A percentile compares a stretch with the other conserved stretches of the same genome.
Conservation (phyloP, 768 basidiomycete genomes). For the Mycena rebaudengoi region DNA sequence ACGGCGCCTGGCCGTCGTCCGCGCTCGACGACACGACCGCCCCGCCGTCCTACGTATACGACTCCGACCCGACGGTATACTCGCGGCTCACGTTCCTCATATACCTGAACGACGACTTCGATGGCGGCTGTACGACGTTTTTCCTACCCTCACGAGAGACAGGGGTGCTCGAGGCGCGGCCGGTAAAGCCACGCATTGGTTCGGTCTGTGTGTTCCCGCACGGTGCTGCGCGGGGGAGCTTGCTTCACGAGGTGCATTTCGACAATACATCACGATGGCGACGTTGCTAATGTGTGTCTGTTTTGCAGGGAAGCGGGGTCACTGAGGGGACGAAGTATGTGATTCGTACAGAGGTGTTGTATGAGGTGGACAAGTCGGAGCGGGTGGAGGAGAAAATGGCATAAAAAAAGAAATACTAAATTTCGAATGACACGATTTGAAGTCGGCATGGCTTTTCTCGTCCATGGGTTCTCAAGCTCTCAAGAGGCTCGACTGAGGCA, state of each 20-base stretch:
- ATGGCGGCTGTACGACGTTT: conserved; percentile 61
- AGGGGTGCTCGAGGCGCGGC: conserved; percentile 56
- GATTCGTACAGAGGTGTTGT: conserved; percentile 48
- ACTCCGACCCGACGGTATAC: conserved; percentile 56
- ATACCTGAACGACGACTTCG: conserved; percentile 59
- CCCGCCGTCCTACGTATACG: conserved; percentile 55
- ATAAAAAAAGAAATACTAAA: background rate
- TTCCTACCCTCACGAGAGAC: conserved; percentile 55
- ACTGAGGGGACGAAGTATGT: conserved; percentile 47
- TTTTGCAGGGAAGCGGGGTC: conserved; percentile 45
- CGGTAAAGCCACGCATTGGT: conserved; percentile 56
- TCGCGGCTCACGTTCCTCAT: conserved; percentile 59
- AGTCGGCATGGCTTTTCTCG: too few species aligned
- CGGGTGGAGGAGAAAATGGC: conserved; percentile 31
- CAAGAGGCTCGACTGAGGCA: too few species aligned
- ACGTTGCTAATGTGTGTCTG: background rate
- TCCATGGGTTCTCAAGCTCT: too few species aligned
- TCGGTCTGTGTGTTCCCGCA: conserved; percentile 60
- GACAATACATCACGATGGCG: background rate
- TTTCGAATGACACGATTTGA: too few species aligned
- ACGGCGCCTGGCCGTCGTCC: conserved; percentile 63
- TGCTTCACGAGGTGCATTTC: conserved; percentile 42
- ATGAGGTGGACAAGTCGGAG: conserved; percentile 47
- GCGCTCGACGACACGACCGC: conserved; percentile 50
- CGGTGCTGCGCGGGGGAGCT: conserved; percentile 44